Conservation (phyloP, 768 basidiomycete species). For the Fistulinella prunicolor region DNA sequence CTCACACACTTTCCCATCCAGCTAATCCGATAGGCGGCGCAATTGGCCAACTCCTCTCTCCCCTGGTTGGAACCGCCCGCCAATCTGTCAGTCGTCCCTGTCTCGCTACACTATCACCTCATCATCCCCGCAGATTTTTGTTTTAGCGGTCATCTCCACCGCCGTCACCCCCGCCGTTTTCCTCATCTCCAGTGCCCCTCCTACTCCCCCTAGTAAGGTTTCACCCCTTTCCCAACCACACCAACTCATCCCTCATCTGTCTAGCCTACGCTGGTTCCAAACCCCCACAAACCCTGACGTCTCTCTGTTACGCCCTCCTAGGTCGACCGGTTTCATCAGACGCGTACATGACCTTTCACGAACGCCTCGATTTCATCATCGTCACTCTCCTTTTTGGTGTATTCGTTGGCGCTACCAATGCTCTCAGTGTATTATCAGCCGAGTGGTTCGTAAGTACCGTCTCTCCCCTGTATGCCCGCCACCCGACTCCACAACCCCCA, state of each 20-base stretch:
- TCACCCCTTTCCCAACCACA: background rate
- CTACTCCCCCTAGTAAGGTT: slow-evolving; percentile 71
- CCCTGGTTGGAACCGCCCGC: slow-evolving; percentile 50
- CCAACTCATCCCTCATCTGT: background rate
- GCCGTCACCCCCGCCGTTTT: slow-evolving; percentile 57
- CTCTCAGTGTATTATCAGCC: slow-evolving; percentile 63
- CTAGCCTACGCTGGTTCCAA: slow-evolving; percentile 69
- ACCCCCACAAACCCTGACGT: slow-evolving; percentile 48
- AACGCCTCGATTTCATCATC: slow-evolving; percentile 70
- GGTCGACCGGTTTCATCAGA: slow-evolving; percentile 41
- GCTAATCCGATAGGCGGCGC: slow-evolving; percentile 77
- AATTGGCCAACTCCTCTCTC: slow-evolving; percentile 69
- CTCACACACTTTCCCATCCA: slow-evolving; percentile 20
- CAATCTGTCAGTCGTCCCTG: slow-evolving; percentile 51
- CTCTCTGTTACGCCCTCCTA: slow-evolving; percentile 53
- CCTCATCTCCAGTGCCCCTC: slow-evolving; percentile 59
- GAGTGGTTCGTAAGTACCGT: slow-evolving; percentile 59
- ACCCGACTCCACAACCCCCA: background rate
- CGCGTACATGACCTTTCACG: slow-evolving; percentile 56
- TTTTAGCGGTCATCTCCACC: slow-evolving; percentile 70
- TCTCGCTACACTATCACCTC: background rate
- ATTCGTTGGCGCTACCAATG: slow-evolving; percentile 60
- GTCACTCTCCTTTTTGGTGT: slow-evolving; percentile 59
- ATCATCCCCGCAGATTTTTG: slow-evolving; percentile 47
- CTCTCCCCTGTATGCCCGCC: background rate